Conservation (phyloP, 805 yeast genomes). For the Metschnikowia lochheadii region DNA sequence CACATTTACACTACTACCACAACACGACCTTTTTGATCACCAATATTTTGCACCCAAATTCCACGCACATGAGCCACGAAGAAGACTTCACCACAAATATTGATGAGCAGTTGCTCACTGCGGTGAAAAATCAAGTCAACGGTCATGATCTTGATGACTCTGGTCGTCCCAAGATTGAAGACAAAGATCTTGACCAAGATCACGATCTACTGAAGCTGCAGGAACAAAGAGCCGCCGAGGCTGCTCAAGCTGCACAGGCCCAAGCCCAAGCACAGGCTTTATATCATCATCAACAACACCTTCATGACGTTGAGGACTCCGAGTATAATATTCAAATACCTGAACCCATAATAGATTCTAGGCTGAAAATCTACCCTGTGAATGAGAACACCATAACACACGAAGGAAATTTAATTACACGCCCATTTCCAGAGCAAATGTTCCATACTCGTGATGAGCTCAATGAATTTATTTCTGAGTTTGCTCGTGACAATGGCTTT, state of each 20-base stretch:
- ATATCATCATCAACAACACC: constrained; percentile 18
- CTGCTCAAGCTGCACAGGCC: constrained; percentile 10
- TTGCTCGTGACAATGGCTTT: constrained; percentile 54
- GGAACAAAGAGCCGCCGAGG: constrained; percentile 17
- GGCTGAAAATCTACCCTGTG: constrained; percentile 42
- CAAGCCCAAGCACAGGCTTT: constrained; percentile 19
- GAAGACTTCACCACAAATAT: constrained; percentile 33
- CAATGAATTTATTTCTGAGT: constrained; percentile 51
- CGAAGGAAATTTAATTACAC: constrained; percentile 49
- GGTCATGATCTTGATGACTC: constrained; percentile 26
- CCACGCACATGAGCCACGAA: constrained; percentile 22
- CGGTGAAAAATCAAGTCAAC: constrained; percentile 27
- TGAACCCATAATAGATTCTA: constrained; percentile 41
- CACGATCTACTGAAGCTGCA: constrained; percentile 11
- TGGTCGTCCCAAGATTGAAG: constrained; percentile 29
- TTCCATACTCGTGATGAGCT: constrained; percentile 48
- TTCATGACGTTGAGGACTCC: constrained; percentile 25
- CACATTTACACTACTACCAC: constrained; percentile 23
- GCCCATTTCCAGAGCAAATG: constrained; percentile 50
- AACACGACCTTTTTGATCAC: constrained; percentile 20
- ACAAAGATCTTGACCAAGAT: constrained; percentile 16
- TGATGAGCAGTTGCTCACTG: constrained; percentile 41
- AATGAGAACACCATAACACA: constrained; percentile 44
- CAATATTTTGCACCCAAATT: constrained; percentile 13
- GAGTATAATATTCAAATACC: constrained; percentile 45